A percentile compares a stretch with the other conserved stretches of the same genome.
phyloP scores from a whole-genome alignment of 2,329 filamentous ascomycete genomes.

The Simplicillium aogashimaense region DNA sequence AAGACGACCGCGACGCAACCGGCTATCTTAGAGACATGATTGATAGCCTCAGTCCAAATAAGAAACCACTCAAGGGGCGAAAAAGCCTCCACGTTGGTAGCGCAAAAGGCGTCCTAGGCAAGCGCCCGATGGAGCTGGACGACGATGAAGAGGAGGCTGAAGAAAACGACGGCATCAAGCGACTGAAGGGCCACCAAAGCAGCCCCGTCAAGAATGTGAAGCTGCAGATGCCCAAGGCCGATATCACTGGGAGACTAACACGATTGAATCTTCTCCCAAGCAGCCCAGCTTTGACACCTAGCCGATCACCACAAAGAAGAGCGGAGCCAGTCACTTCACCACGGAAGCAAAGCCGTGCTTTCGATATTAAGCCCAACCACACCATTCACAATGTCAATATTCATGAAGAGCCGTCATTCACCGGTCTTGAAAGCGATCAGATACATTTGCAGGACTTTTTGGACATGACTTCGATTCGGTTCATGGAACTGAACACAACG shows the following conservation, averaged over 20 bases:
- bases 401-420: conserved; percentile 27
- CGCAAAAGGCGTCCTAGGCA: conserved; percentile 63
- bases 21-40: conserved; percentile 69
- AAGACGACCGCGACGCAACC: conserved; percentile 53
- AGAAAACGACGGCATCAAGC: conserved; percentile 53
- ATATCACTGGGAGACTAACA: conserved; percentile 51
- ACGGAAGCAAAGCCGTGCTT: conserved; percentile 44
- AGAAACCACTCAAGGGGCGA: conserved; percentile 53
- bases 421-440: conserved; percentile 42
- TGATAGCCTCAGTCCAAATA: conserved; percentile 66
- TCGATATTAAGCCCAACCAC: conserved; percentile 38
- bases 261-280: conserved; percentile 25
- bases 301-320: conserved; percentile 38
- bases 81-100: conserved; percentile 72
- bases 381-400: conserved; percentile 34
- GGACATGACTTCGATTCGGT: conserved; percentile 90
- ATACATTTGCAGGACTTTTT: conserved; percentile 89
- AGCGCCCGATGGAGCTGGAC: conserved; percentile 63
- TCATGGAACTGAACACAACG: conserved; percentile 97
- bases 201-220: conserved; percentile 70
- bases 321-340: conserved; percentile 41
- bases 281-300: conserved; percentile 29
- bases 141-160: conserved; percentile 42
- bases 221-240: conserved; percentile 58
- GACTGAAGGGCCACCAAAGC: conserved; percentile 59